Conservation (phyloP, 208 protist species). For the Trypanosoma brucei region DNA sequence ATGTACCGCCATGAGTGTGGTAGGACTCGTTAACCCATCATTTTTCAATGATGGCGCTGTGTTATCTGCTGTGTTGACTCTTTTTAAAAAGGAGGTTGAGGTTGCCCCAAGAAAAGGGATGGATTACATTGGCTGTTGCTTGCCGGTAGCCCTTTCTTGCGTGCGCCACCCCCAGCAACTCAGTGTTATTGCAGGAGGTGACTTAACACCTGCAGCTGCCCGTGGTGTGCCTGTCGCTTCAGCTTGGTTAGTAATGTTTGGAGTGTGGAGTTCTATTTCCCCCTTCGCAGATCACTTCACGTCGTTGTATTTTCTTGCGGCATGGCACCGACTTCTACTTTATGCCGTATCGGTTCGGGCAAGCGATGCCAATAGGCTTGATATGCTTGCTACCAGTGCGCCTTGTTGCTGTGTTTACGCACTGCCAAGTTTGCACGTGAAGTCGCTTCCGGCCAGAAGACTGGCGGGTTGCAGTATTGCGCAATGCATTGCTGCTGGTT, state of each 20-base stretch:
- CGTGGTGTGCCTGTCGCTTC: neutral
- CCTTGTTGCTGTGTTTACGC: conserved; percentile 21
- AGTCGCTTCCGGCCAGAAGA: conserved; percentile 20
- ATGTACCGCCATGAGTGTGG: conserved; percentile 8
- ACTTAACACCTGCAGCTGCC: neutral
- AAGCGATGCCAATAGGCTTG: neutral
- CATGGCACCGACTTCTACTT: conserved; percentile 13
- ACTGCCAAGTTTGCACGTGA: conserved; percentile 32
- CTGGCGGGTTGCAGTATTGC: conserved; percentile 19
- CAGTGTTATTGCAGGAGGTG: neutral
- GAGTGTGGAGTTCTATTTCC: conserved; percentile 11
- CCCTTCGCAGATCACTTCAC: conserved; percentile 23
- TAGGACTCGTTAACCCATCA: conserved; percentile 2
- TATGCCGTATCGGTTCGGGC: neutral
- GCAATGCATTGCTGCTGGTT: conserved; percentile 23
- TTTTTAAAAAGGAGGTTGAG: neutral
- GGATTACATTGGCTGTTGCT: conserved; percentile 9
- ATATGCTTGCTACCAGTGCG: neutral
- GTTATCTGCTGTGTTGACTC: neutral
- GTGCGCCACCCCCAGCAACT: conserved; percentile 6
- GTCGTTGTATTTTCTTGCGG: conserved; percentile 11
- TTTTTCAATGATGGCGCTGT: conserved; percentile 9
- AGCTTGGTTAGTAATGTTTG: conserved; percentile 11
- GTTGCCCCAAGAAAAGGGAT: conserved; percentile 1
- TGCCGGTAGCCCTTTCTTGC: conserved; percentile 7